Percentiles rank a stretch among this genome's conserved stretches.
Evolutionary conservation across 2,329 filamentous ascomycete genomes (phyloP).

Genomic region (Bipolaris zeicola): DNA sequence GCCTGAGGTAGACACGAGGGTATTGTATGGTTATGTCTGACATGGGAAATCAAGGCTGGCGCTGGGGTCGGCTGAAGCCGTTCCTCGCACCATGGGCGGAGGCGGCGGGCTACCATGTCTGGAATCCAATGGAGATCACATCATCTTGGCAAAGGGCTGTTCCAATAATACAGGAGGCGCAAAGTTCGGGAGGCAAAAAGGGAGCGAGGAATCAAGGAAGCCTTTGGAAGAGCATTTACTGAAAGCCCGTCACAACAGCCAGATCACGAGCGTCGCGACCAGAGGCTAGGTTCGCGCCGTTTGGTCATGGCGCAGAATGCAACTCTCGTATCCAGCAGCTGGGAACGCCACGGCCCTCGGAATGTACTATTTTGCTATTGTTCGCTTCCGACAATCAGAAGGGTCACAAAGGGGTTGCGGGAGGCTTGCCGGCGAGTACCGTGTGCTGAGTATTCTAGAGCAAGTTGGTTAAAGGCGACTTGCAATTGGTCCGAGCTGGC

Average conservation of each 20-base stretch:
- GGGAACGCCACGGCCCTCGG: slow-evolving; percentile 1
- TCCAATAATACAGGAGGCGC: slow-evolving; percentile 5
- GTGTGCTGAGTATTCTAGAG: neutral
- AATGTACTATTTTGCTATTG: neutral
- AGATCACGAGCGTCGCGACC: neutral
- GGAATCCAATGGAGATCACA: neutral
- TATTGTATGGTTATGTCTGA: neutral
- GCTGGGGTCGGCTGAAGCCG: neutral
- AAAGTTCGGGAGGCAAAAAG: neutral
- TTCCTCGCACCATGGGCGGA: neutral
- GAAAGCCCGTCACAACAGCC: neutral
- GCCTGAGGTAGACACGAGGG: neutral
- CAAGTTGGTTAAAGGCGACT: neutral
- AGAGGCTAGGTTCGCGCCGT: neutral
- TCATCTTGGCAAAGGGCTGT: neutral
- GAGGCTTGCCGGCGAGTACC: slow-evolving; percentile 6
- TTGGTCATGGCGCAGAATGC: neutral
- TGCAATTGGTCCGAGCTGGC: neutral
- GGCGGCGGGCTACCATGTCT: neutral
- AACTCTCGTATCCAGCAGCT: neutral
- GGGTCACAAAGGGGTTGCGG: slow-evolving; percentile 7
- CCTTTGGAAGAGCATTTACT: neutral
- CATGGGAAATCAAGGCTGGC: neutral
- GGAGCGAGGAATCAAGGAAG: neutral
- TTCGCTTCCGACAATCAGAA: slow-evolving; percentile 7